Evolutionary conservation across 2,329 filamentous ascomycete species (phyloP).

Genomic region (Annulohypoxylon truncatum): DNA sequence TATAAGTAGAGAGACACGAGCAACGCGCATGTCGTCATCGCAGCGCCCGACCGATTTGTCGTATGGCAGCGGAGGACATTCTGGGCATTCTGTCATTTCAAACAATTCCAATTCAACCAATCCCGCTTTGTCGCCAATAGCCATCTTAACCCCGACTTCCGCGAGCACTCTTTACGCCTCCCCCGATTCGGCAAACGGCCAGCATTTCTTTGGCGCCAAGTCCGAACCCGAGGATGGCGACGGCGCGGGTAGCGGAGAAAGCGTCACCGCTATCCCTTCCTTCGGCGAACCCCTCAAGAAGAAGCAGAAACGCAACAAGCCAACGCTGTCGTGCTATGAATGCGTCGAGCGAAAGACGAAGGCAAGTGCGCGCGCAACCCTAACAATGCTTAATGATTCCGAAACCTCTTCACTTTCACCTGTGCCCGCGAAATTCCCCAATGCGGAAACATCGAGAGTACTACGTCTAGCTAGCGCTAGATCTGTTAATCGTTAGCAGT

Average conservation of each 20-base stretch:
- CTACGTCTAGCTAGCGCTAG: slow-evolving; percentile 30
- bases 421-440: slow-evolving; percentile 8
- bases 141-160: slow-evolving; percentile 46
- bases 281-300: slow-evolving; percentile 63
- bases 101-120: slow-evolving; percentile 19
- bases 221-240: slow-evolving; percentile 48
- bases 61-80: slow-evolving; percentile 45
- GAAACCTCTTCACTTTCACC: background rate
- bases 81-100: slow-evolving; percentile 30
- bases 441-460: background rate
- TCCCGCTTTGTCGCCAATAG: slow-evolving; percentile 43
- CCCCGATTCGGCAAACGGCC: slow-evolving; percentile 43
- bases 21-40: slow-evolving; percentile 48
- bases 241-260: slow-evolving; percentile 44
- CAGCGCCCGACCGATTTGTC: slow-evolving; percentile 47
- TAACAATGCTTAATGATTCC: background rate
- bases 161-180: slow-evolving; percentile 47
- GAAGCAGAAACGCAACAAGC: slow-evolving; percentile 88
- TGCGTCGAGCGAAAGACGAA: slow-evolving; percentile 88
- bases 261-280: slow-evolving; percentile 37
- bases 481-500: slow-evolving; percentile 25
- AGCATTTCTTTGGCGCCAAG: slow-evolving; percentile 45
- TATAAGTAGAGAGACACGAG: slow-evolving; percentile 7
- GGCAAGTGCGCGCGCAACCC: slow-evolving; percentile 57
- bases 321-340: slow-evolving; percentile 80